These are phyloP conservation scores for Puccinellia tenuiflora DNA, from an alignment of 176 grass and related monocot genomes.

Conservation along the genomic window DNA sequence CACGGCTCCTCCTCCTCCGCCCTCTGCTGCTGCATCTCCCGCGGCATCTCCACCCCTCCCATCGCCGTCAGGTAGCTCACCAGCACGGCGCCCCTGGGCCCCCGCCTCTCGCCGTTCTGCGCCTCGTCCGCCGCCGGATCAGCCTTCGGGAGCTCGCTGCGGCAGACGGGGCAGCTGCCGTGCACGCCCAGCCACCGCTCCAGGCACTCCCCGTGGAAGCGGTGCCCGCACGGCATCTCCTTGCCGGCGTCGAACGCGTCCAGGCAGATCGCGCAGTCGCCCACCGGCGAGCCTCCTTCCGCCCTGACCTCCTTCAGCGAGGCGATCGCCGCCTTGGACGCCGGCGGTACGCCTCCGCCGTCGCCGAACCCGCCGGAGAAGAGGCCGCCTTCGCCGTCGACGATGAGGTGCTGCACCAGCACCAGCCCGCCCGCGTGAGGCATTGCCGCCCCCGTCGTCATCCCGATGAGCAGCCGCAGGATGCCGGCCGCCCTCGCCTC, in stretches of 20 bases:
- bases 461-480: slow-evolving; percentile 25
- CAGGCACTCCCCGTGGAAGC: slow-evolving; percentile 72
- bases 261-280: slow-evolving; percentile 68
- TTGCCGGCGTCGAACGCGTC: slow-evolving; percentile 41
- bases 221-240: slow-evolving; percentile 83
- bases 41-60: background rate
- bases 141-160: slow-evolving; percentile 38
- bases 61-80: slow-evolving; percentile 22
- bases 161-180: slow-evolving; percentile 68
- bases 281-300: background rate
- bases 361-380: slow-evolving; percentile 27
- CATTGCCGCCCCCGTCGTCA: background rate
- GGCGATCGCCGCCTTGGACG: slow-evolving; percentile 65
- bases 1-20: slow-evolving; percentile 21
- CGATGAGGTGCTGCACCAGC: slow-evolving; percentile 24
- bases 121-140: background rate
- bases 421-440: background rate
- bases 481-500: slow-evolving; percentile 23
- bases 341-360: slow-evolving; percentile 36
- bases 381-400: slow-evolving; percentile 11
- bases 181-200: slow-evolving; percentile 69
- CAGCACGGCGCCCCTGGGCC: slow-evolving; percentile 22
- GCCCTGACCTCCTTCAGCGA: slow-evolving; percentile 47
- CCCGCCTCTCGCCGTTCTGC: slow-evolving; percentile 17
- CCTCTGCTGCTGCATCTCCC: background rate